These are phyloP conservation scores for Quercus tomentella DNA, from an alignment of 331 rosid species.

Conservation along the genomic window DNA sequence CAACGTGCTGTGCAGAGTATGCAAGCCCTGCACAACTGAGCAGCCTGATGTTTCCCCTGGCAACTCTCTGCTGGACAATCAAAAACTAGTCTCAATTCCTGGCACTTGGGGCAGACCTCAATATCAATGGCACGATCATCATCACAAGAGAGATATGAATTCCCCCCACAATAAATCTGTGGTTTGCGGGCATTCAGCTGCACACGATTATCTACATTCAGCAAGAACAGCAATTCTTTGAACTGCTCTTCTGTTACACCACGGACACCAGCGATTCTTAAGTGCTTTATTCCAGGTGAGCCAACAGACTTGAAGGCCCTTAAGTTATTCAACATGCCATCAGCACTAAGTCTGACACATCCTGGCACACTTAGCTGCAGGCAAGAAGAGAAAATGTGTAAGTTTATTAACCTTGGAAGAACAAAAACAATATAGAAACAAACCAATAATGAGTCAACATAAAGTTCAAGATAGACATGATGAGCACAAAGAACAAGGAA, in stretches of 20 bases:
- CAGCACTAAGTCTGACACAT: slow-evolving; percentile 46
- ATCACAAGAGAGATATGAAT: slow-evolving; percentile 20
- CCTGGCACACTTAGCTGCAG: slow-evolving; percentile 62
- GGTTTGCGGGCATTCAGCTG: slow-evolving; percentile 35
- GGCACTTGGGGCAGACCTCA: slow-evolving; percentile 57
- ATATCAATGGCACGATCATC: slow-evolving; percentile 52
- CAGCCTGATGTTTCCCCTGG: slow-evolving; percentile 31
- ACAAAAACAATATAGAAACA: background rate
- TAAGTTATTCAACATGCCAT: slow-evolving; percentile 42
- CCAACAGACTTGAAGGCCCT: slow-evolving; percentile 49
- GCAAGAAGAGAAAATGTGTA: background rate
- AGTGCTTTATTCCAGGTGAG: slow-evolving; percentile 41
- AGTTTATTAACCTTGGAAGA: background rate
- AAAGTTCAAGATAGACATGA: background rate
- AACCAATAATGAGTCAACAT: slow-evolving; percentile 2
- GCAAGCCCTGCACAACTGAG: slow-evolving; percentile 58
- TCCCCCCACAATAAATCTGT: slow-evolving; percentile 34
- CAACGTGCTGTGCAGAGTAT: slow-evolving; percentile 46
- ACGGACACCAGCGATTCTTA: slow-evolving; percentile 47
- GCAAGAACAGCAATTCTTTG: slow-evolving; percentile 50
- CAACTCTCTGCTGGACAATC: slow-evolving; percentile 65
- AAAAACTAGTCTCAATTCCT: slow-evolving; percentile 37
- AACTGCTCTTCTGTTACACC: slow-evolving; percentile 42
- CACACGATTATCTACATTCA: slow-evolving; percentile 28
- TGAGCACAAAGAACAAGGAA: background rate